phyloP scores from a whole-genome alignment of 192 early-diverging fungal genomes.

The Chytriomyces sp. region DNA sequence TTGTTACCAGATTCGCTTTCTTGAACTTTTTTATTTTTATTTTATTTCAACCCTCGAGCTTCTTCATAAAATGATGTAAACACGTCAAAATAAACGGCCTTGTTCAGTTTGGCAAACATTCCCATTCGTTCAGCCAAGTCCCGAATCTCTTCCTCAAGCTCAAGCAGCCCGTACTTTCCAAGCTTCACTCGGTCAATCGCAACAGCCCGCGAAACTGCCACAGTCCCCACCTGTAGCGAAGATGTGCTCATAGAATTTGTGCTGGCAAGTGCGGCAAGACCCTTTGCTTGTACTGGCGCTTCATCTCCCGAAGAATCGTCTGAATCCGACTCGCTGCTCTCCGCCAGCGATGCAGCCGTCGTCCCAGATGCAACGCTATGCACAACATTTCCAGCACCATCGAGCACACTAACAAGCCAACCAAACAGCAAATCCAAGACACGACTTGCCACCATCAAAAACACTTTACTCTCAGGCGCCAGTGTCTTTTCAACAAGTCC shows the following conservation, averaged over 20 bases:
- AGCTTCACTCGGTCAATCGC: constrained; percentile 36
- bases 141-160: constrained; percentile 45
- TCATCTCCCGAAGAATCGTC: background rate
- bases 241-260: background rate
- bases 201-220: background rate
- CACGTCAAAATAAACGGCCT: constrained; percentile 37
- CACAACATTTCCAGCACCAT: background rate
- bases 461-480: constrained; percentile 46
- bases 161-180: constrained; percentile 40
- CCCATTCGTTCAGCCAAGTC: constrained; percentile 49
- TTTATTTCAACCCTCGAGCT: background rate
- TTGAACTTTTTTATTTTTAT: background rate
- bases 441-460: constrained; percentile 47
- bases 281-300: background rate
- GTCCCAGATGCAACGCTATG: background rate
- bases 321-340: background rate
- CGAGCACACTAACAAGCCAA: background rate
- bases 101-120: constrained; percentile 43
- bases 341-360: background rate
- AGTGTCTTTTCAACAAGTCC: constrained; percentile 54
- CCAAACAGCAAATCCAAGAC: constrained; percentile 32
- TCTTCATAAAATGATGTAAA: constrained; percentile 32
- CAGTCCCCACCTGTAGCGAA: background rate
- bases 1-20: too few relatives aligned
- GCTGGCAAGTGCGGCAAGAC: background rate